Evolutionary conservation across 2,329 filamentous ascomycete genomes (phyloP), one percentile per base, ranked within the genome.

Genomic region (Aspergillus fructus): DNA sequence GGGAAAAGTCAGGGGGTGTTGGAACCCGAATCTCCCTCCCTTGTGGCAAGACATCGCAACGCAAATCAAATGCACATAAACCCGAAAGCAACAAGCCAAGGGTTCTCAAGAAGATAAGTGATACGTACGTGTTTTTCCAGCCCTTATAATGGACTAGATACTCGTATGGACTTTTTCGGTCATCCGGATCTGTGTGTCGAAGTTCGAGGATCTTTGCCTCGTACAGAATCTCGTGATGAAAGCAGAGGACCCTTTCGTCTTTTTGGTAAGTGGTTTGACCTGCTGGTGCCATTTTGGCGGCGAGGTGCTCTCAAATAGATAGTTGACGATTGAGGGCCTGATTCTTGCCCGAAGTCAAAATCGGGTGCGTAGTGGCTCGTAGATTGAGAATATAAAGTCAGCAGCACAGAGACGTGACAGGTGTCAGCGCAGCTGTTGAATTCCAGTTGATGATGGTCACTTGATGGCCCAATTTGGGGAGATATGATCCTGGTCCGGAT

Each of bases 91-190:
- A 11, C 17, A 21, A 45, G 8, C 4, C 7, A 12, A 19, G 13
- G 13, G 27, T 45, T 21, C 41, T 15, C 2, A 17, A 45, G 30
- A 24, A 40, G n/a, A 33, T 50, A 52, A 46, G 15, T 46, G 52
- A 56, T 61, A 61, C 87, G 78, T 79, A 90, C 83, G 92, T 97
- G 75, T 93, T 93, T 82, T 99, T 99, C 94, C 94, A 99, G 70
- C 94, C 94, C 77, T 97, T 97, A 81, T 99, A 99, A 77, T 99
- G 94, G 55, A 99, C 90, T 71, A 90, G 90, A 79, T 96, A 99
- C 73, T 91, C 86, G 71, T 86, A 92, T 34, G 89, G 86, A 60
- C 88, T 88, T 73, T 86, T 87, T 75, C 89, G 88, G 69, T 88
- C 88, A 45, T 80, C 80, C 6, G 78, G 73, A 59, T 88, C 85